A percentile compares a stretch with the other conserved stretches of the same genome.
These are phyloP conservation scores for Malus hybrid DNA, from an alignment of 331 rosid species.

Conservation along the genomic window DNA sequence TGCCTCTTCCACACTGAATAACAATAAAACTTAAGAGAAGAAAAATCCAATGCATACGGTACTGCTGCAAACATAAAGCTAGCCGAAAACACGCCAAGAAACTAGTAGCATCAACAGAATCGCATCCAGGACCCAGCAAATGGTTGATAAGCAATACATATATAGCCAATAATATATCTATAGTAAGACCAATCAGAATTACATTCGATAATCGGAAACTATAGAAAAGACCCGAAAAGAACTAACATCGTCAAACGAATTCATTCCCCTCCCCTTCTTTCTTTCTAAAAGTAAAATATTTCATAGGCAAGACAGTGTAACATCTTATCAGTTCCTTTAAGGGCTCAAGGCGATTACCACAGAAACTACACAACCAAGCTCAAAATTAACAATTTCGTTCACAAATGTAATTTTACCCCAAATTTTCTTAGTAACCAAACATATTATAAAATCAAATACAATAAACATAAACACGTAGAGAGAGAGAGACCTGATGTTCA, in stretches of 20 bases:
- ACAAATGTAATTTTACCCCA: not conserved
- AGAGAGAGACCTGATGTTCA: slow-evolving; percentile 54
- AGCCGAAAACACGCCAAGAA: not conserved
- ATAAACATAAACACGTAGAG: not conserved
- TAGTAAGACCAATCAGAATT: not conserved
- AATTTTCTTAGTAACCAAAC: not conserved
- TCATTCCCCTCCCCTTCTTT: not conserved
- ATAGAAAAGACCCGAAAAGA: not conserved
- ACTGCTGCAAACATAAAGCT: not conserved
- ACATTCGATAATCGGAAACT: not conserved
- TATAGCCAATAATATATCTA: not conserved
- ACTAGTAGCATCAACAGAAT: not conserved
- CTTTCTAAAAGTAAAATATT: not conserved
- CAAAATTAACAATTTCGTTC: too few relatives aligned
- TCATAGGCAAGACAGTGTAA: not conserved
- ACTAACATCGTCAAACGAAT: not conserved
- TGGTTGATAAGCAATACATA: not conserved
- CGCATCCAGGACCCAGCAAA: not conserved
- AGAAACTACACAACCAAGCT: too few relatives aligned
- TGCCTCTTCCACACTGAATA: slow-evolving; percentile 74
- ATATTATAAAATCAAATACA: not conserved
- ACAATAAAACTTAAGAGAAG: not conserved
- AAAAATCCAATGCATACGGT: not conserved
- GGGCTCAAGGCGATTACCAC: too few relatives aligned
- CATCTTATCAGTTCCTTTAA: too few relatives aligned